Evolutionary conservation across 768 basidiomycete genomes (phyloP).

Genomic region (Suillus alpinus): DNA sequence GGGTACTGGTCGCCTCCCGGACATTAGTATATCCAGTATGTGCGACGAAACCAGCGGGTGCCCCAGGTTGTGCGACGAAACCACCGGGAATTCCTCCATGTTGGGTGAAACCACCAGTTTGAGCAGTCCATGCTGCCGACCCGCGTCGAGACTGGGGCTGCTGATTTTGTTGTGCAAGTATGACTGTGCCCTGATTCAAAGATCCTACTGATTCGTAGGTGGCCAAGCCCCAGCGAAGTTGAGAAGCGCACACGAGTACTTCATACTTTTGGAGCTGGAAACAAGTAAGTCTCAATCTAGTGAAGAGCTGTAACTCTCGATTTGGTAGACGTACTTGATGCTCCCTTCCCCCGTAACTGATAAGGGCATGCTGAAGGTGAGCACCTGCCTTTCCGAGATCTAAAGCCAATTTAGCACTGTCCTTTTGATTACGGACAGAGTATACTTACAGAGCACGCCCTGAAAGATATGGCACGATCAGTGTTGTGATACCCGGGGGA

Average conservation of each 20-base stretch:
- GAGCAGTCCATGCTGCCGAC: slow-evolving; percentile 2
- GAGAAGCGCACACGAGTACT: slow-evolving; percentile 4
- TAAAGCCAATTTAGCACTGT: neutral
- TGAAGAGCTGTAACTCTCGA: neutral
- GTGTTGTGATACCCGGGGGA: neutral
- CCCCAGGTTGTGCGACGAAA: neutral
- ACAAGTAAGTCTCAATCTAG: neutral
- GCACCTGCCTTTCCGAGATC: neutral
- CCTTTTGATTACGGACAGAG: neutral
- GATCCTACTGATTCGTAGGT: slow-evolving; percentile 4
- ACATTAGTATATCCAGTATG: neutral
- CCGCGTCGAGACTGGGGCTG: slow-evolving; percentile 5
- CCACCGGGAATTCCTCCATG: neutral
- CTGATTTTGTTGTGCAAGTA: slow-evolving; percentile 21
- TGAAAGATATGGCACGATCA: slow-evolving; percentile 3
- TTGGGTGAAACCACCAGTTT: slow-evolving; percentile 18
- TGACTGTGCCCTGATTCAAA: slow-evolving; percentile 27
- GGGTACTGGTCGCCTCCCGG: neutral
- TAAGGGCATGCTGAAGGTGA: slow-evolving; percentile 3
- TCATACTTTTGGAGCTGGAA: slow-evolving; percentile 1
- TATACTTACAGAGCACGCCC: slow-evolving; percentile 27
- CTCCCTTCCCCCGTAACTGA: slow-evolving; percentile 1
- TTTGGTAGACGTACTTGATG: neutral
- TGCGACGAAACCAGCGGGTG: neutral
- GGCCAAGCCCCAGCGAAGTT: slow-evolving; percentile 4